Evolutionary conservation across 495 filamentous ascomycete genomes (phyloP).

Genomic region (Hypoxylon intermedium): DNA sequence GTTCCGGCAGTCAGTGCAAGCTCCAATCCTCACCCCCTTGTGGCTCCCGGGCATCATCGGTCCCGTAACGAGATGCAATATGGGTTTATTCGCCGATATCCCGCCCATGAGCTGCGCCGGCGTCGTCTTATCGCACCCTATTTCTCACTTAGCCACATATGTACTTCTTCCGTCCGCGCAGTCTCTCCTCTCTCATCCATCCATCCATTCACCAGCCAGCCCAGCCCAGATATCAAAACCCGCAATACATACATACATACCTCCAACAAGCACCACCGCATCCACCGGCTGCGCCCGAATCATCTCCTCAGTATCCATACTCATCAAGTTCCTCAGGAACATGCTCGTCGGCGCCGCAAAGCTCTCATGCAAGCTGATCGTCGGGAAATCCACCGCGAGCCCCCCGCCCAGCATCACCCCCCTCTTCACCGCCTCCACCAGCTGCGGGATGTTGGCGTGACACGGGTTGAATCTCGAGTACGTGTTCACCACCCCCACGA

Average conservation of each 20-base stretch:
- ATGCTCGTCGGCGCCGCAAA: conserved; percentile 73
- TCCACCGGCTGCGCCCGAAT: conserved; percentile 69
- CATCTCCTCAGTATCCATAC: conserved; percentile 79
- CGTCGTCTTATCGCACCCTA: conserved; percentile 72
- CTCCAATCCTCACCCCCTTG: conserved; percentile 64
- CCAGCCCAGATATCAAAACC: not conserved
- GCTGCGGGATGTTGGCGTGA: conserved; percentile 70
- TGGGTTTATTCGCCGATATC: conserved; percentile 72
- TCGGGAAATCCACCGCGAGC: conserved; percentile 70
- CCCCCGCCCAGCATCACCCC: conserved; percentile 68
- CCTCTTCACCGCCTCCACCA: conserved; percentile 69
- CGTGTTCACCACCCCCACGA: conserved; percentile 72
- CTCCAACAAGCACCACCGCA: conserved; percentile 69
- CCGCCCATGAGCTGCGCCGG: conserved; percentile 74
- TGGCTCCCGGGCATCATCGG: conserved; percentile 73
- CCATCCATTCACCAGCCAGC: not conserved
- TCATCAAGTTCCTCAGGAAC: conserved; percentile 72
- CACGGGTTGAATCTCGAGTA: conserved; percentile 72
- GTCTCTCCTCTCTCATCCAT: not conserved
- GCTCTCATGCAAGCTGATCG: conserved; percentile 68
- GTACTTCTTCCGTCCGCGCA: no score
- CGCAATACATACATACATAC: conserved; percentile 41
- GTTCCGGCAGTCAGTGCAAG: conserved; percentile 71
- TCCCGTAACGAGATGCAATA: conserved; percentile 67
- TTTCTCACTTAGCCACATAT: not conserved